These are phyloP conservation scores for Gardenia jasminoides DNA, from an alignment of 257 asterid genomes.

Conservation along the genomic window DNA sequence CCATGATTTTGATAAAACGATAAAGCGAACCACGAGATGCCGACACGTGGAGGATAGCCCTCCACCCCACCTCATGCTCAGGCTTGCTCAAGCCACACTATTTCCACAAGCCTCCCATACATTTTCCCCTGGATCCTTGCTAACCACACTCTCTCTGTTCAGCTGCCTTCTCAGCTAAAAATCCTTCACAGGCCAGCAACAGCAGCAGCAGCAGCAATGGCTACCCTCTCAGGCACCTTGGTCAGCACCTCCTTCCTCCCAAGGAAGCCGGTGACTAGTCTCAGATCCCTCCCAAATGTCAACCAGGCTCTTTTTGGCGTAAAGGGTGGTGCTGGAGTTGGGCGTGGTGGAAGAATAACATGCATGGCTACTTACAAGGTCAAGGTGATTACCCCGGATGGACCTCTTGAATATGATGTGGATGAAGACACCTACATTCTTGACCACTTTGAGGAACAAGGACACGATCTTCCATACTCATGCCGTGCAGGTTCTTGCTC, in stretches of 20 bases:
- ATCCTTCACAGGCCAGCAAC: neutral
- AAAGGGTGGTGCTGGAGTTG: conserved; percentile 9
- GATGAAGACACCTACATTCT: conserved; percentile 53
- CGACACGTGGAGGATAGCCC: conserved; percentile 31
- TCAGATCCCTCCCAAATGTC: conserved; percentile 32
- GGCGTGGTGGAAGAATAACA: conserved; percentile 35
- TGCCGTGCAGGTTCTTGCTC: conserved; percentile 96
- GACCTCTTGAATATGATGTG: conserved; percentile 43
- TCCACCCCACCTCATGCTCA: neutral
- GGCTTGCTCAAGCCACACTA: conserved; percentile 31
- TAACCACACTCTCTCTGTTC: neutral
- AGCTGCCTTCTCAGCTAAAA: neutral
- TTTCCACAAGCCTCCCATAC: conserved; percentile 41
- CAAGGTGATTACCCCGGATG: conserved; percentile 52
- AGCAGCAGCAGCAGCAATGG: conserved; percentile 35
- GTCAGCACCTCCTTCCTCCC: conserved; percentile 57
- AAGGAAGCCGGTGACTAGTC: conserved; percentile 40
- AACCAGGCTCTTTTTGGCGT: conserved; percentile 31
- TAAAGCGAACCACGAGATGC: conserved; percentile 13
- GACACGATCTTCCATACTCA: conserved; percentile 63
- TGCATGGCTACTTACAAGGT: conserved; percentile 73
- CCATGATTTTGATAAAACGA: conserved; percentile 6
- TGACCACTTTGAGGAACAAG: conserved; percentile 70
- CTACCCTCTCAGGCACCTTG: conserved; percentile 51
- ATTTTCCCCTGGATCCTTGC: neutral